These are phyloP conservation scores for Alliaria petiolata DNA, from an alignment of 345 rosid genomes.

Conservation along the genomic window DNA sequence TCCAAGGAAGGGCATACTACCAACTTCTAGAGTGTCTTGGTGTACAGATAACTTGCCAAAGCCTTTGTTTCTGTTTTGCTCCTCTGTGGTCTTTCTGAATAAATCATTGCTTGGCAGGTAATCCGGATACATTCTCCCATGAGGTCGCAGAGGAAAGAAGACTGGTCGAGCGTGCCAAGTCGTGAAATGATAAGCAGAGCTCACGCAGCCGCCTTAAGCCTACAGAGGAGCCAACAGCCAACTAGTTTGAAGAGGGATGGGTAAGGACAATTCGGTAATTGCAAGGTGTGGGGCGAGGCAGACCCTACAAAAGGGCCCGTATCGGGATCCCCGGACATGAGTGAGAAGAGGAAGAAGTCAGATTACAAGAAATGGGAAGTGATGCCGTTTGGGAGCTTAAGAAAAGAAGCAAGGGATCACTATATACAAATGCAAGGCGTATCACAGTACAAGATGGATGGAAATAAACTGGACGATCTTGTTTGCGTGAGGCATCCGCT, in stretches of 20 bases:
- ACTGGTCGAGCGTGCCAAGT: slow-evolving; percentile 88
- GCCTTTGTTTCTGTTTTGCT: not conserved
- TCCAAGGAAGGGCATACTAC: slow-evolving; percentile 96
- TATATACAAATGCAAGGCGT: slow-evolving; percentile 69
- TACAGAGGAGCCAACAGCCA: slow-evolving; percentile 52
- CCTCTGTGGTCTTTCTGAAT: slow-evolving; percentile 11
- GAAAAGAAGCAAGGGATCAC: slow-evolving; percentile 89
- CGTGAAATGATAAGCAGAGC: slow-evolving; percentile 68
- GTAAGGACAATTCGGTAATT: slow-evolving; percentile 71
- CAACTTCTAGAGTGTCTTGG: slow-evolving; percentile 97
- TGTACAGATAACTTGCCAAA: slow-evolving; percentile 40
- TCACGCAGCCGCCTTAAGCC: slow-evolving; percentile 69
- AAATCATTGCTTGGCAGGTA: slow-evolving; percentile 45
- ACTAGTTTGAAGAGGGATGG: slow-evolving; percentile 31
- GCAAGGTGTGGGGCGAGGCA: slow-evolving; percentile 85
- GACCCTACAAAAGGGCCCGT: slow-evolving; percentile 55
- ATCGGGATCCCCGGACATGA: slow-evolving; percentile 89
- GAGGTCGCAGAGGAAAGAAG: slow-evolving; percentile 71
- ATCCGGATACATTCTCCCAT: slow-evolving; percentile 94
- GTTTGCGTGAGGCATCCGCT: slow-evolving; percentile 70
- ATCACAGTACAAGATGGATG: slow-evolving; percentile 94
- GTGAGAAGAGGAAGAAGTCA: slow-evolving; percentile 60
- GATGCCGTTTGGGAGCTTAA: slow-evolving; percentile 69
- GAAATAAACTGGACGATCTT: slow-evolving; percentile 89
- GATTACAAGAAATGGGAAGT: slow-evolving; percentile 89